phyloP scores from a whole-genome alignment of 2,329 filamentous ascomycete species.

The Curvularia sp. region DNA sequence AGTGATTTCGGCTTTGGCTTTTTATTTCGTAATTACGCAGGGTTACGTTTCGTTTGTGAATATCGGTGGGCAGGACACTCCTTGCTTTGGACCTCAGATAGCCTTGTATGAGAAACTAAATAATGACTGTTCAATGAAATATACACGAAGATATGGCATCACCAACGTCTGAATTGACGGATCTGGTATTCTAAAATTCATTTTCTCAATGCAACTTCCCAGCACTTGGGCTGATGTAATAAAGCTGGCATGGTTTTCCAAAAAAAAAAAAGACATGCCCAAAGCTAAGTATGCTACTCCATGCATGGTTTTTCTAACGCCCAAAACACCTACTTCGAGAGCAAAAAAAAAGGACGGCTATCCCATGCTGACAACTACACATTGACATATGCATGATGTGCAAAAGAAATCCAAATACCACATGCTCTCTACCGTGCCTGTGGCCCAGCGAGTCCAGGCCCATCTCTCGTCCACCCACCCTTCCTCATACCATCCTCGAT shows the following conservation, averaged over 20 bases:
- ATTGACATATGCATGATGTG: not conserved
- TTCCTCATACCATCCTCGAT: slow-evolving; percentile 88
- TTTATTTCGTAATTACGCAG: not conserved
- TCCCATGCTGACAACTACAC: slow-evolving; percentile 3
- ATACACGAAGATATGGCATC: not conserved
- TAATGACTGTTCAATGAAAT: slow-evolving; percentile 9
- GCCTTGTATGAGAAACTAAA: slow-evolving; percentile 1
- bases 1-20: slow-evolving; percentile 1
- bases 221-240: not conserved
- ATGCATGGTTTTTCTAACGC: slow-evolving; percentile 4
- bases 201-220: not conserved
- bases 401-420: not conserved
- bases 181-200: not conserved
- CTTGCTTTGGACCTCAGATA: slow-evolving; percentile 3
- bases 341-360: not conserved
- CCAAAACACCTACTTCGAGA: slow-evolving; percentile 12
- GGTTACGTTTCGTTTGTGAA: not conserved
- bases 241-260: not conserved
- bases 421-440: slow-evolving; percentile 21
- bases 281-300: not conserved
- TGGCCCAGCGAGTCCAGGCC: slow-evolving; percentile 56
- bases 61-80: slow-evolving; percentile 8
- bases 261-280: not conserved
- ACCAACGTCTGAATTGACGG: too few species aligned
- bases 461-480: slow-evolving; percentile 81